These are phyloP conservation scores for Fusarium bulbicola DNA, from an alignment of 2,329 filamentous ascomycete species.

Conservation along the genomic window DNA sequence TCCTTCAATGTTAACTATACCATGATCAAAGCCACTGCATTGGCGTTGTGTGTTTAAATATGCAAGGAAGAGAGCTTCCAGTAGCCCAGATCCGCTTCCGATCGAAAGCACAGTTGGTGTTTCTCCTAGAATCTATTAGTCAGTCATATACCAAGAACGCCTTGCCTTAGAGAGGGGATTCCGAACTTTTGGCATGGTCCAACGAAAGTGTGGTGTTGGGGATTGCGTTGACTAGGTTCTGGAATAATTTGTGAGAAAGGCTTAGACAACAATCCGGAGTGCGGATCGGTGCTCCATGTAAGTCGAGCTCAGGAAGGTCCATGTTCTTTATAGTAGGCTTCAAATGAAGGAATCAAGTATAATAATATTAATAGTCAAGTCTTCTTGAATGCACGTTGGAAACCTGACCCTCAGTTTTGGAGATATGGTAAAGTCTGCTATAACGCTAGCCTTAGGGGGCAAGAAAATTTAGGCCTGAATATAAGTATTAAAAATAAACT, in stretches of 20 bases:
- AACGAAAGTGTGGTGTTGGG: neutral
- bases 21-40: neutral
- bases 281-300: conserved; percentile 25
- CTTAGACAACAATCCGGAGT: conserved; percentile 45
- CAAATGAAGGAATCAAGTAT: neutral
- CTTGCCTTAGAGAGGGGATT: neutral
- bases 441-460: neutral
- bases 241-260: conserved; percentile 40
- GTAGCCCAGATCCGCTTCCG: conserved; percentile 45
- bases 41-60: conserved; percentile 3
- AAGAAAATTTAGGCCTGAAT: too few species aligned
- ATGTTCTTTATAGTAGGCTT: neutral
- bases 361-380: neutral
- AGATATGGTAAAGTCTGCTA: neutral
- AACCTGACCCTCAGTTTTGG: neutral
- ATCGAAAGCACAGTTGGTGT: conserved; percentile 40
- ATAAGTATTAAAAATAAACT: too few species aligned
- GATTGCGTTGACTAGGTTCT: conserved; percentile 20
- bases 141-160: neutral
- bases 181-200: neutral
- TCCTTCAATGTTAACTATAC: conserved; percentile 34
- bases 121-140: neutral
- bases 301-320: conserved; percentile 25
- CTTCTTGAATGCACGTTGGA: neutral
- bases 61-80: conserved; percentile 40